Evolutionary conservation across 345 rosid species (phyloP), one percentile per base, ranked within the genome.

Genomic region (Euclidium syriacum): DNA sequence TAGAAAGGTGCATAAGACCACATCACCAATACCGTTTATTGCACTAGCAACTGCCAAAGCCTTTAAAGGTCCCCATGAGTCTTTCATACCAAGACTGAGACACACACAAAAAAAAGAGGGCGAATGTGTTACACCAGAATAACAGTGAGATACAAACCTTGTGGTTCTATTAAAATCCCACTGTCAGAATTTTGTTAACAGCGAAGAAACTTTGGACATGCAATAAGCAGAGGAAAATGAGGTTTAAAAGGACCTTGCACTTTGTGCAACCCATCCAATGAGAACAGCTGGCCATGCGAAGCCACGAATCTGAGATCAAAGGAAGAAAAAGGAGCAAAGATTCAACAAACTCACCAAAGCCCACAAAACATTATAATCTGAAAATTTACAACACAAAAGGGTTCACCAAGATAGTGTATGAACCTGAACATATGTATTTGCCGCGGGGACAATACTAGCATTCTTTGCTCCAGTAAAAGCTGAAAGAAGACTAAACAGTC

Each of bases 11-110:
- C 99, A 90, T 8, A 90, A 80, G 59, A 85, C 72, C 15, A 90
- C 64, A 70, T 84, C 91, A 67, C 96, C 99, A 54, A 84, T 50
- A 53, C 77, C 85, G 49, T 94, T 94, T 55, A 94, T 73, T 34
- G 79, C 76, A 70, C 85, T 85, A 50, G 97, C 85, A 65, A 80
- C 83, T 9, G 79, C 86, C 67, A 90, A 73, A 25, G 96, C 96
- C 80, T 87, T 94, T 65, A 94, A 48, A 67, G 97, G 99, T 35
- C 91, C 97, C 95, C 88, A 87, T n/a, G 95, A 90, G 57, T 94
- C 99, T 81, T 87, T 89, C 97, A 94, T 90, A 58, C 99, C 99
- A 40, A 94, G 96, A 76, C 99, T 90, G 48, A 48, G 46, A 65
- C 40, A 65, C 49, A 2, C 17, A 50, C 3, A 25, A 35, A 24